Evolutionary conservation across 2,329 filamentous ascomycete species (phyloP).

Genomic region (Fonsecaea monophora): DNA sequence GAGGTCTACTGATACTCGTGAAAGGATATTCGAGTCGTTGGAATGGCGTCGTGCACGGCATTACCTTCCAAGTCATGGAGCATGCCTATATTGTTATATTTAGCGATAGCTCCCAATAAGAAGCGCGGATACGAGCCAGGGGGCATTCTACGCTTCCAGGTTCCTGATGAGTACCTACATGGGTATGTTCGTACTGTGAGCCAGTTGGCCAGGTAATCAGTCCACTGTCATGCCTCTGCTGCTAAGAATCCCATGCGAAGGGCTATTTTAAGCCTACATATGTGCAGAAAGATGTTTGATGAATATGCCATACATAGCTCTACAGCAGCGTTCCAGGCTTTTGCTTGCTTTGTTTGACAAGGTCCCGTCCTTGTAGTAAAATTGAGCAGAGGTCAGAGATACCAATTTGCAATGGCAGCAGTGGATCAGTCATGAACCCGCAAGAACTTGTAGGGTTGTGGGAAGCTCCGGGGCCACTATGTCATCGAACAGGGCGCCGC

Average conservation of each 20-base stretch:
- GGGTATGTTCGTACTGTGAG: background rate
- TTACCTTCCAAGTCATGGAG: background rate
- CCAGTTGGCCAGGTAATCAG: background rate
- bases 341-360: background rate
- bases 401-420: background rate
- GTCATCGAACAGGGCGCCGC: conserved; percentile 4
- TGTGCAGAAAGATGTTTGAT: no score
- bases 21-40: background rate
- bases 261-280: no score
- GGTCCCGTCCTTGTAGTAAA: background rate
- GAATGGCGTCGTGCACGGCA: background rate
- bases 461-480: background rate
- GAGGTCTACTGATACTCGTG: background rate
- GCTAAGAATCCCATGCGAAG: background rate
- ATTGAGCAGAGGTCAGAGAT: background rate
- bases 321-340: background rate
- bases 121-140: background rate
- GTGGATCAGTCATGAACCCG: background rate
- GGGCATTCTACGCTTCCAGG: background rate
- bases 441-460: background rate
- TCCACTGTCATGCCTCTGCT: background rate
- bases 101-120: background rate
- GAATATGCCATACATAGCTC: background rate
- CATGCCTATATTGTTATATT: background rate
- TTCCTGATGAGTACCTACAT: background rate